A percentile compares a stretch with the other conserved stretches of the same genome.
phyloP scores from a whole-genome alignment of 2,329 filamentous ascomycete genomes.

The Tothia fuscella region DNA sequence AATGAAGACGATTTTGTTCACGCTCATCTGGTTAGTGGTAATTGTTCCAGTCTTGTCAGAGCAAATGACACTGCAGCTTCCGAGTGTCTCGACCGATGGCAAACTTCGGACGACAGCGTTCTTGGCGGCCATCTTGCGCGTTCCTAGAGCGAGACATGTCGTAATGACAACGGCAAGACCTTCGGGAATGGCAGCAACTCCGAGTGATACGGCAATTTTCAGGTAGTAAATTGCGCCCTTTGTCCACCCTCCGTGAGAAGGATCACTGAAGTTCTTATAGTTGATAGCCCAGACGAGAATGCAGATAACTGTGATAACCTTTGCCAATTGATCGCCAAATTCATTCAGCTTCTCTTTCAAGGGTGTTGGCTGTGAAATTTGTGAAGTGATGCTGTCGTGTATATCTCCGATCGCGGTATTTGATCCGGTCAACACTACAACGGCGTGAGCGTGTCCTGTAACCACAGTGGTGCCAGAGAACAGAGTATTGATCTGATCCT shows the following conservation, averaged over 20 bases:
- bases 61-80: slow-evolving; percentile 98
- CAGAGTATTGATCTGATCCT: slow-evolving; percentile 95
- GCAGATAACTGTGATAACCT: slow-evolving; percentile 97
- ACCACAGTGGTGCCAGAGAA: slow-evolving; percentile 98
- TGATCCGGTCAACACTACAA: slow-evolving; percentile 81
- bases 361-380: slow-evolving; percentile 94
- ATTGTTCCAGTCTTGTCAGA: slow-evolving; percentile 98
- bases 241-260: slow-evolving; percentile 81
- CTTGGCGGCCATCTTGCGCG: slow-evolving; percentile 96
- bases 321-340: slow-evolving; percentile 90
- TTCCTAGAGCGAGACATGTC: slow-evolving; percentile 92
- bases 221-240: slow-evolving; percentile 99
- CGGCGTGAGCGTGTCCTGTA: slow-evolving; percentile 78
- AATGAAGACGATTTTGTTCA: slow-evolving; percentile 81
- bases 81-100: slow-evolving; percentile 92
- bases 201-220: slow-evolving; percentile 96
- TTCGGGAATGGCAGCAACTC: slow-evolving; percentile 94
- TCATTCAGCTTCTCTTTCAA: slow-evolving; percentile 98
- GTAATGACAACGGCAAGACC: slow-evolving; percentile 97
- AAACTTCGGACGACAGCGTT: slow-evolving; percentile 94
- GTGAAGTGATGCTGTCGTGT: slow-evolving; percentile 93
- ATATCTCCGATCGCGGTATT: slow-evolving; percentile 96
- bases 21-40: slow-evolving; percentile 99
- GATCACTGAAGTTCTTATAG: slow-evolving; percentile 91
- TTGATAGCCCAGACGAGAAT: slow-evolving; percentile 97